phyloP scores from a whole-genome alignment of 805 yeast species.

The Kregervanrija delftensis region DNA sequence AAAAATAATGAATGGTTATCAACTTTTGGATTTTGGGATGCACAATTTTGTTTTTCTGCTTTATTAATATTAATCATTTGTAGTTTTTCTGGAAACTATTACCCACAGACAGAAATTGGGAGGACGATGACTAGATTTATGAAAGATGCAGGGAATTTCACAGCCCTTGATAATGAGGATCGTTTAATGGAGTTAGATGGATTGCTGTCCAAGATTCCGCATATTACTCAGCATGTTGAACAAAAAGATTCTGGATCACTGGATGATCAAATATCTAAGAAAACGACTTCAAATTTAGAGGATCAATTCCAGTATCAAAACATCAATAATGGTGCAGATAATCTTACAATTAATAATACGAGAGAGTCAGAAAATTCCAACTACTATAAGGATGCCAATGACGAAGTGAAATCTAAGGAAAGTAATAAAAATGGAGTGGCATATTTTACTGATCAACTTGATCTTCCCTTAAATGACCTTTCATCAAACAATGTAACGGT shows the following conservation, averaged over 20 bases:
- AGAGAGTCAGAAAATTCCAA: too few species aligned
- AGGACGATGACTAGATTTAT: slow-evolving; percentile 16
- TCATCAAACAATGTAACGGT: too few species aligned
- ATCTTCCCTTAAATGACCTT: too few species aligned
- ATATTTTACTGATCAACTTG: too few species aligned
- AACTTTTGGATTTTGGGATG: slow-evolving; percentile 30
- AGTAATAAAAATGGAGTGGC: too few species aligned
- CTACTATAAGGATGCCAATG: too few species aligned
- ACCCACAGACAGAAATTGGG: slow-evolving; percentile 18
- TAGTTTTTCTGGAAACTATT: slow-evolving; percentile 13
- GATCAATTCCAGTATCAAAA: neutral
- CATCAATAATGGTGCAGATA: neutral
- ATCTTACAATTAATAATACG: neutral
- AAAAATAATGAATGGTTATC: slow-evolving; percentile 24
- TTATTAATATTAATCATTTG: slow-evolving; percentile 24
- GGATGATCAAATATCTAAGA: neutral
- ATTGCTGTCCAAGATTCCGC: slow-evolving; percentile 4
- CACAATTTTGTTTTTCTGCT: slow-evolving; percentile 26
- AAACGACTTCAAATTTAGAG: neutral
- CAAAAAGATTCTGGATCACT: neutral
- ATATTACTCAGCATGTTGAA: neutral
- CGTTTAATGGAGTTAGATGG: slow-evolving; percentile 20
- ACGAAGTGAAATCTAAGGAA: too few species aligned
- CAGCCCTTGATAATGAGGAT: slow-evolving; percentile 26
- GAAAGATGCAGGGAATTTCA: slow-evolving; percentile 26